These are phyloP conservation scores for Serendipita sp. DNA, from an alignment of 768 basidiomycete species.

Conservation along the genomic window DNA sequence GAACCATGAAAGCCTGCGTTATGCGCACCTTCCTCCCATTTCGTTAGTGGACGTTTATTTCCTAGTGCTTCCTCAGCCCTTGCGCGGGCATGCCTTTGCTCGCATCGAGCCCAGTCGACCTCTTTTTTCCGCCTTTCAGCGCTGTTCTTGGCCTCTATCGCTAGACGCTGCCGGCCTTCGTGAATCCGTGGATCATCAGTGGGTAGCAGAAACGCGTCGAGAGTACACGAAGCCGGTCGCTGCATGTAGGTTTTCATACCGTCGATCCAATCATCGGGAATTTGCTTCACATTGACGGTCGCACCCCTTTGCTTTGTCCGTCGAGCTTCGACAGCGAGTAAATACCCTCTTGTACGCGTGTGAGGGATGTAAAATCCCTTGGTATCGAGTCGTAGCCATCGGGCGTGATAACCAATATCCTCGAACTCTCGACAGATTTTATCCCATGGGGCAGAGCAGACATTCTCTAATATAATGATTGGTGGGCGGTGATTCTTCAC, in stretches of 20 bases:
- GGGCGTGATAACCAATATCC: slow-evolving; percentile 59
- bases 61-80: slow-evolving; percentile 74
- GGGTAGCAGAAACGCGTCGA: slow-evolving; percentile 84
- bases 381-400: slow-evolving; percentile 55
- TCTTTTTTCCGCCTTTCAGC: slow-evolving; percentile 23
- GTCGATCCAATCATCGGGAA: slow-evolving; percentile 55
- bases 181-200: slow-evolving; percentile 87
- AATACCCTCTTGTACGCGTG: slow-evolving; percentile 80
- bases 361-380: slow-evolving; percentile 91
- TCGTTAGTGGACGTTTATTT: slow-evolving; percentile 68
- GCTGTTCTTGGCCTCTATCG: slow-evolving; percentile 37
- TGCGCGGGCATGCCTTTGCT: slow-evolving; percentile 79
- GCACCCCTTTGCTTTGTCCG: not conserved
- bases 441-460: slow-evolving; percentile 79
- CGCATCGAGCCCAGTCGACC: slow-evolving; percentile 78
- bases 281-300: slow-evolving; percentile 27
- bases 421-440: slow-evolving; percentile 63
- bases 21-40: slow-evolving; percentile 72
- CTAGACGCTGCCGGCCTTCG: slow-evolving; percentile 71
- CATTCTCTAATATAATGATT: slow-evolving; percentile 89
- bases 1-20: slow-evolving; percentile 12
- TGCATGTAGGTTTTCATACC: slow-evolving; percentile 41
- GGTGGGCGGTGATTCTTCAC: slow-evolving; percentile 74
- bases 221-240: slow-evolving; percentile 72
- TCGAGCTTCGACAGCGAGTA: slow-evolving; percentile 51